phyloP scores from a whole-genome alignment of 192 early-diverging fungal genomes.

The Chytriomyces sp. region DNA sequence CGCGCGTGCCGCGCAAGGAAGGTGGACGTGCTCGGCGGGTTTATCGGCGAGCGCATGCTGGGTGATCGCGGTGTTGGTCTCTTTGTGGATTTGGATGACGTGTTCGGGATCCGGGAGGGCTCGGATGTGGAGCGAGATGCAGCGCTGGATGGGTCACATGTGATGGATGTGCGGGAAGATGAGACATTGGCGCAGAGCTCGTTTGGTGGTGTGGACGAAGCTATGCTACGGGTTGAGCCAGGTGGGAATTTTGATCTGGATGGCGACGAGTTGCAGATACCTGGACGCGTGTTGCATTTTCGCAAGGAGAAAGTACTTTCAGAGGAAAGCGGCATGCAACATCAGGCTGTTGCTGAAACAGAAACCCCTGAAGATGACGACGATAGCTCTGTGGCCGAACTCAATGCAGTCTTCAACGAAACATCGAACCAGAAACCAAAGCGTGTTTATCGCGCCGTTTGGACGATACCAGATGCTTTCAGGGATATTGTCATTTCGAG shows the following conservation, averaged over 20 bases:
- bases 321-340: neutral
- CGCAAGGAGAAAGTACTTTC: conserved; percentile 19
- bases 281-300: conserved; percentile 46
- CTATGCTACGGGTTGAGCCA: neutral
- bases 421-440: neutral
- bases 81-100: conserved; percentile 1
- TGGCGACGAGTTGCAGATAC: conserved; percentile 34
- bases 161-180: neutral
- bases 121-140: neutral
- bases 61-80: conserved; percentile 12
- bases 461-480: conserved; percentile 39
- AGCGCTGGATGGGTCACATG: neutral
- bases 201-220: neutral
- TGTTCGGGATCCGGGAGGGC: neutral
- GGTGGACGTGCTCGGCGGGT: conserved; percentile 40
- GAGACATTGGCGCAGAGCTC: no score
- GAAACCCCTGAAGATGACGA: neutral
- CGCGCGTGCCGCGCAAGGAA: conserved; percentile 38
- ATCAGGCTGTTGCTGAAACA: neutral
- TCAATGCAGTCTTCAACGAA: neutral
- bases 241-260: neutral
- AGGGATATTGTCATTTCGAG: conserved; percentile 45
- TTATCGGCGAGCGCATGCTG: conserved; percentile 28
- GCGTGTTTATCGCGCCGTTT: conserved; percentile 39
- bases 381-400: neutral